Evolutionary conservation across 1,284 basidiomycete genomes (phyloP).

Genomic region (Neonothopanus nambi): DNA sequence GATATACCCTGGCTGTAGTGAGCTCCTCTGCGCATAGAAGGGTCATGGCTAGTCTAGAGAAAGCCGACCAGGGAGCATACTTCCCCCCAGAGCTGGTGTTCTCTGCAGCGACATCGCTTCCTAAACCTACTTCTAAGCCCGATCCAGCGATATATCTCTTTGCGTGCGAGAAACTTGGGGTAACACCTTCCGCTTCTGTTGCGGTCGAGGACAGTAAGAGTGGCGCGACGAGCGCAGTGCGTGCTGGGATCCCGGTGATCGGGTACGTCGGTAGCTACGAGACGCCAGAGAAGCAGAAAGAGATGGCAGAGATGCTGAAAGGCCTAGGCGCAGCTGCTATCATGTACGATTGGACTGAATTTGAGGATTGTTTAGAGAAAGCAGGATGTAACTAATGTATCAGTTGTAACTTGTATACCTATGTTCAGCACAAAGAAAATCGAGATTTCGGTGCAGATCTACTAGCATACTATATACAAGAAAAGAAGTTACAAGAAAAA

Average conservation of each 20-base stretch:
- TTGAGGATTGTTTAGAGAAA: constrained; percentile 19
- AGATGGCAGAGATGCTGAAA: constrained; percentile 19
- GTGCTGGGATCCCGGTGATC: constrained; percentile 24
- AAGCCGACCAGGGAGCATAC: constrained; percentile 23
- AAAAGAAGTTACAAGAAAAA: neutral
- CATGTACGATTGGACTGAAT: constrained; percentile 26
- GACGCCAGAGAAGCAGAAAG: constrained; percentile 23
- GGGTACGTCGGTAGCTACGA: constrained; percentile 27
- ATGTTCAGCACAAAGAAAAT: neutral
- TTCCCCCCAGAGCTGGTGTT: constrained; percentile 25
- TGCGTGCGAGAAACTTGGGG: constrained; percentile 25
- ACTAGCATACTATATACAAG: neutral
- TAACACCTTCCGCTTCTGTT: constrained; percentile 22
- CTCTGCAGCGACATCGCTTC: constrained; percentile 27
- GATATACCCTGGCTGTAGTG: constrained; percentile 26
- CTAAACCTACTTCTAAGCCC: constrained; percentile 27
- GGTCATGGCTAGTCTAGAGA: constrained; percentile 26
- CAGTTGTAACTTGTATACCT: neutral
- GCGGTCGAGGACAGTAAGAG: constrained; percentile 29
- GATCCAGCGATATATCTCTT: constrained; percentile 29
- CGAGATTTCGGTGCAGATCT: too few species aligned
- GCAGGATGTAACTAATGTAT: constrained; percentile 14
- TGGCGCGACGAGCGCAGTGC: constrained; percentile 23
- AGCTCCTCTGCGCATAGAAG: constrained; percentile 26
- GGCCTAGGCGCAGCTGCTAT: constrained; percentile 23